Conservation (phyloP, 2,329 filamentous ascomycete genomes). For the Aureobasidium uvarum region DNA sequence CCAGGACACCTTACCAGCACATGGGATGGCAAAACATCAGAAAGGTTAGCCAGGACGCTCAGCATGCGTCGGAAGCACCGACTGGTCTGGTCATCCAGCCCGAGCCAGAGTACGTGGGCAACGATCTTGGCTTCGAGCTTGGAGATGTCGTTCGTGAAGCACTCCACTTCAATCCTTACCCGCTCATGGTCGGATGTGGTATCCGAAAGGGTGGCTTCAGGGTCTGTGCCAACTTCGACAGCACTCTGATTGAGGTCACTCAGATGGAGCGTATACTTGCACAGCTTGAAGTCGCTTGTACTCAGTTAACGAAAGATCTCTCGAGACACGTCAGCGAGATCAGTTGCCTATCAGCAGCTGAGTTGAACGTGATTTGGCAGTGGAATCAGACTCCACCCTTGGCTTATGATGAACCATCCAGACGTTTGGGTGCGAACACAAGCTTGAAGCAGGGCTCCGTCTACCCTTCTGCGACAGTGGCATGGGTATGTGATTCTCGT, state of each 20-base stretch:
- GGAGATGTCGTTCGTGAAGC: constrained; percentile 31
- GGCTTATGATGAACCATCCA: not conserved
- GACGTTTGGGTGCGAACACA: not conserved
- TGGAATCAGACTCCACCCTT: constrained; percentile 23
- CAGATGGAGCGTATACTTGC: constrained; percentile 28
- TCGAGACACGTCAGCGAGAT: constrained; percentile 16
- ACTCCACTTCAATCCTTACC: constrained; percentile 40
- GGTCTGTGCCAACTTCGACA: constrained; percentile 33
- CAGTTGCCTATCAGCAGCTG: constrained; percentile 19
- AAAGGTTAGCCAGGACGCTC: constrained; percentile 51
- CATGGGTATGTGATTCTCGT: constrained; percentile 36
- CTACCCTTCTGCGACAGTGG: constrained; percentile 22
- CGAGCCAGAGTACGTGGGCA: constrained; percentile 31
- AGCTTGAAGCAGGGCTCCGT: not conserved
- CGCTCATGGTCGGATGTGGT: constrained; percentile 51
- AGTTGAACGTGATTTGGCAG: constrained; percentile 25
- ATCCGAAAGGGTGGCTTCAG: constrained; percentile 46
- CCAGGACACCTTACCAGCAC: constrained; percentile 42
- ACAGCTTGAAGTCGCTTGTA: constrained; percentile 27
- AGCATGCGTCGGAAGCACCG: constrained; percentile 57
- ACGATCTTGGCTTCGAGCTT: constrained; percentile 31
- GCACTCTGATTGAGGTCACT: constrained; percentile 6
- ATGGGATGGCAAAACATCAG: constrained; percentile 42
- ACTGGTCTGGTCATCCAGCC: constrained; percentile 56
- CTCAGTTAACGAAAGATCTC: constrained; percentile 18